Conservation (phyloP, 345 rosid genomes). For the Melaleuca quinquenervia region DNA sequence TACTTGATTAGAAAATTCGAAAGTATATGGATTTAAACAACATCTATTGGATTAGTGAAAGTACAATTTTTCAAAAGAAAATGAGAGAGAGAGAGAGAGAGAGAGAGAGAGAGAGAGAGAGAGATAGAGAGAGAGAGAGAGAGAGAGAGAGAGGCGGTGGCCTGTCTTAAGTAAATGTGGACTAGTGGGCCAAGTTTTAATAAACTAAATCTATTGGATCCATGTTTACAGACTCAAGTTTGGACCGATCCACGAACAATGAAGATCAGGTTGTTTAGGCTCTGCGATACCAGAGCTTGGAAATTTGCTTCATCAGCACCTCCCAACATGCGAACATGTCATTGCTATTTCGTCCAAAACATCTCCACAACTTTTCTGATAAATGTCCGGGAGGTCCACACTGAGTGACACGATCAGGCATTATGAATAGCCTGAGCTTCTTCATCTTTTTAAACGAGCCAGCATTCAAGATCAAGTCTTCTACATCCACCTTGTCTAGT, state of each 20-base stretch:
- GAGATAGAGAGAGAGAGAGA: background rate
- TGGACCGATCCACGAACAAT: background rate
- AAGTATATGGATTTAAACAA: background rate
- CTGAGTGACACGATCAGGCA: background rate
- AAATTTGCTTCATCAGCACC: too few relatives aligned
- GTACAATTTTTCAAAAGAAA: background rate
- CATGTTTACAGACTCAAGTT: background rate
- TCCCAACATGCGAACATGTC: too few relatives aligned
- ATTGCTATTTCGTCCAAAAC: background rate
- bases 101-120: background rate
- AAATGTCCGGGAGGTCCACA: background rate
- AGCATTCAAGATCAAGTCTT: background rate
- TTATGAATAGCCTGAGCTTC: background rate
- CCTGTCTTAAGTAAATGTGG: background rate
- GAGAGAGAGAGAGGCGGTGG: background rate
- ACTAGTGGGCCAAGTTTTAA: background rate
- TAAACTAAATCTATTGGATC: background rate
- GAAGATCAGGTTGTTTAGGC: too few relatives aligned
- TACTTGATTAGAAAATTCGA: background rate
- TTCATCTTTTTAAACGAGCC: background rate
- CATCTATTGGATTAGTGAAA: too few relatives aligned
- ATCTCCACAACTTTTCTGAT: background rate
- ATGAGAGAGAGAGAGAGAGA: background rate
- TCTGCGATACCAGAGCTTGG: too few relatives aligned
- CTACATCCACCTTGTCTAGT: background rate